Conservation (phyloP, 768 basidiomycete genomes). For the Leccinum incarnatum region DNA sequence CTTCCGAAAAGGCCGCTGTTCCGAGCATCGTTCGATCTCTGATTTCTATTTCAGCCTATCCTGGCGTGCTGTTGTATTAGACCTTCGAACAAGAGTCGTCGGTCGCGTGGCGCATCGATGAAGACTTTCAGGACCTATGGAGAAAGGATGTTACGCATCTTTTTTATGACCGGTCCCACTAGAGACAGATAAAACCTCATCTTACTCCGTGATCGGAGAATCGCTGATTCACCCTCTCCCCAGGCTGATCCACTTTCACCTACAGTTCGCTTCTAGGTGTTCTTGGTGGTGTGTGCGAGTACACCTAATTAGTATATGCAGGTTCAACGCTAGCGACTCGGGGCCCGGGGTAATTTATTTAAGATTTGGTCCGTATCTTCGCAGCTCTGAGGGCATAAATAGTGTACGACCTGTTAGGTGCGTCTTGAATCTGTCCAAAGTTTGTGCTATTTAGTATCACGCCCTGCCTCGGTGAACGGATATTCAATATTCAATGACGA, state of each 20-base stretch:
- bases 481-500: neutral
- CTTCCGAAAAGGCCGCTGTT: conserved; percentile 66
- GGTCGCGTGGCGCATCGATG: conserved; percentile 50
- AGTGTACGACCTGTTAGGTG: neutral
- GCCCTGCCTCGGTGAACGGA: neutral
- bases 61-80: conserved; percentile 24
- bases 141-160: conserved; percentile 22
- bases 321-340: neutral
- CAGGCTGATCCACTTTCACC: neutral
- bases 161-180: neutral
- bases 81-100: conserved; percentile 33
- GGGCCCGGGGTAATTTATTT: neutral
- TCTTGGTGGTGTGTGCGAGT: neutral
- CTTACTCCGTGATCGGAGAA: neutral
- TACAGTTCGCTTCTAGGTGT: neutral
- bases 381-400: neutral
- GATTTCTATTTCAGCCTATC: conserved; percentile 64
- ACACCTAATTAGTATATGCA: neutral
- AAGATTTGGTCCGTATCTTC: neutral
- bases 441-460: neutral
- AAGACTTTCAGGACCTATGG: conserved; percentile 51
- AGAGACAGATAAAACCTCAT: neutral
- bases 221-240: neutral
- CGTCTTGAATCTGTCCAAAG: neutral
- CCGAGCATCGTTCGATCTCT: conserved; percentile 74